These are phyloP conservation scores for Aquanectria penicillioides DNA, from an alignment of 2,329 filamentous ascomycete genomes.

Conservation along the genomic window DNA sequence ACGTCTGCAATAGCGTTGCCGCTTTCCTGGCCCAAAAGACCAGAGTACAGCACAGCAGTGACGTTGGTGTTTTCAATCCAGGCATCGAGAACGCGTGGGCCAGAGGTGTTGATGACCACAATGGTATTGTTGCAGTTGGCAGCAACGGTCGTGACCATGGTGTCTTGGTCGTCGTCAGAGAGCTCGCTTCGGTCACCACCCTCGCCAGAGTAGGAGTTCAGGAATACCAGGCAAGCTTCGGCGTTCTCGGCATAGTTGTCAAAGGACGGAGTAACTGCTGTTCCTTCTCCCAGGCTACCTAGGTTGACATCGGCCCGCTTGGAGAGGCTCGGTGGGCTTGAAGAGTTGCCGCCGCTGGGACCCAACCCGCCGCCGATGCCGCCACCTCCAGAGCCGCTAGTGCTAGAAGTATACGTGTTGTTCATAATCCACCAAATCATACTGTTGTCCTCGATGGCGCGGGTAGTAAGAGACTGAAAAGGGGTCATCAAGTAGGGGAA, in stretches of 20 bases:
- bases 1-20: slow-evolving; percentile 7
- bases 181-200: slow-evolving; percentile 73
- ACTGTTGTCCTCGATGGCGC: slow-evolving; percentile 49
- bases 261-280: neutral
- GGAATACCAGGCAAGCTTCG: slow-evolving; percentile 67
- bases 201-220: slow-evolving; percentile 75
- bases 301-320: slow-evolving; percentile 1
- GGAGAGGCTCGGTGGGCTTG: neutral
- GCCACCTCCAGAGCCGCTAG: neutral
- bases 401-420: neutral
- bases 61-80: slow-evolving; percentile 53
- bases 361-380: neutral
- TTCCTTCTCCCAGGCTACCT: neutral
- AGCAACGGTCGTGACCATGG: slow-evolving; percentile 68
- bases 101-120: slow-evolving; percentile 74
- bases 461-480: slow-evolving; percentile 60
- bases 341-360: neutral
- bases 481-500: slow-evolving; percentile 61
- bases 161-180: slow-evolving; percentile 68
- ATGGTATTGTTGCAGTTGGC: slow-evolving; percentile 55
- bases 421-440: slow-evolving; percentile 11
- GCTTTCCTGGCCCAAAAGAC: slow-evolving; percentile 74
- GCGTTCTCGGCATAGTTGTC: slow-evolving; percentile 25
- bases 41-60: slow-evolving; percentile 73
- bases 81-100: slow-evolving; percentile 68